phyloP scores from a whole-genome alignment of 2,329 filamentous ascomycete species.

The Ophiostoma angusticollis region DNA sequence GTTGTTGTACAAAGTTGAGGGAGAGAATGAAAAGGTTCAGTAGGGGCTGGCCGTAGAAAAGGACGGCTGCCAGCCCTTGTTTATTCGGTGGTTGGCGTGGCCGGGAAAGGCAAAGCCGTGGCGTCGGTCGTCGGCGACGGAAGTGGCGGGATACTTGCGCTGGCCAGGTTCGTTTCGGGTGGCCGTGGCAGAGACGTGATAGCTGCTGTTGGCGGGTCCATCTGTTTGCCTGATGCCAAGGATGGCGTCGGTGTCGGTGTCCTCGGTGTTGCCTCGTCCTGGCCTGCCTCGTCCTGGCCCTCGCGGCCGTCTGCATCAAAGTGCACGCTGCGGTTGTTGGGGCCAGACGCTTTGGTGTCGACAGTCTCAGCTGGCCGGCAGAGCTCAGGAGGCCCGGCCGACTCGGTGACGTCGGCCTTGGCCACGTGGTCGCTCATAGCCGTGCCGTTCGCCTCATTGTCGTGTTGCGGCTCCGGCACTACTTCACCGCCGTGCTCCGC shows the following conservation, averaged over 20 bases:
- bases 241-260: not conserved
- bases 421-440: not conserved
- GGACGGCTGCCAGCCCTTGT: not conserved
- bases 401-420: not conserved
- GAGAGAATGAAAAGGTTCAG: not conserved
- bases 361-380: too few species aligned
- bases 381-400: not conserved
- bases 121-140: too few species aligned
- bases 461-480: too few species aligned
- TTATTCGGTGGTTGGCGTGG: not conserved
- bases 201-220: too few species aligned
- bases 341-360: not conserved
- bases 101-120: too few species aligned
- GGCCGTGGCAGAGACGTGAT: too few species aligned
- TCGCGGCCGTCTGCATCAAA: slow-evolving; percentile 3
- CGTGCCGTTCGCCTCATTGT: not conserved
- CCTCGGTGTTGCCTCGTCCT: not conserved
- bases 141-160: too few species aligned
- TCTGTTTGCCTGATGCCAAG: not conserved
- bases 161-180: too few species aligned
- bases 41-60: too few species aligned
- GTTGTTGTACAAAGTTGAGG: not conserved
- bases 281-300: not conserved
- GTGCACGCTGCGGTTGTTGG: slow-evolving; percentile 1
- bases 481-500: not conserved